These are phyloP conservation scores for Usnea hakonensis DNA, from an alignment of 495 filamentous ascomycete genomes.

Conservation along the genomic window DNA sequence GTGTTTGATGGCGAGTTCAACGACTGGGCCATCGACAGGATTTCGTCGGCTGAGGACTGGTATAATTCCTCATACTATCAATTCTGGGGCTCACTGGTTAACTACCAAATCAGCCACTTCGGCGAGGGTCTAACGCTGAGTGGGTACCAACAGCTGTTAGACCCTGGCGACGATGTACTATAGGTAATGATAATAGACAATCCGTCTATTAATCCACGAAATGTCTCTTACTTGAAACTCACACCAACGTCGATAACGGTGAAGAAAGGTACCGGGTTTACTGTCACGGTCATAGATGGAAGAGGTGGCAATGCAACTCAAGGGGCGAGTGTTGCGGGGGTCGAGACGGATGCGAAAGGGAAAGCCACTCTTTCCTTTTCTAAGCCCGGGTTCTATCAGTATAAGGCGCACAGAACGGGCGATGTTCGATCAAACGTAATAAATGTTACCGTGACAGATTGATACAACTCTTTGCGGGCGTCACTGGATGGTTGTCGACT, in stretches of 20 bases:
- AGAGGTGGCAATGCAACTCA: not conserved
- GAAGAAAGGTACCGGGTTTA: not conserved
- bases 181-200: too few relatives aligned
- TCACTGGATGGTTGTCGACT: too few relatives aligned
- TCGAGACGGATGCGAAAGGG: constrained; percentile 7
- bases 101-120: constrained; percentile 7
- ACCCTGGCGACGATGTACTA: not conserved
- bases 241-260: constrained; percentile 3
- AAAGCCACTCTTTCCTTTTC: constrained; percentile 4
- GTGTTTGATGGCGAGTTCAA: constrained; percentile 2
- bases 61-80: not conserved
- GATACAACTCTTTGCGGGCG: not conserved
- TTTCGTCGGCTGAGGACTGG: not conserved
- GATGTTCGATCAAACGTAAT: not conserved
- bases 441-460: constrained; percentile 7
- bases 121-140: not conserved
- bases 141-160: constrained; percentile 14
- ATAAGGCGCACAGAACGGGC: constrained; percentile 9
- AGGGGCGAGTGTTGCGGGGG: constrained; percentile 12
- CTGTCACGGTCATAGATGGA: constrained; percentile 10
- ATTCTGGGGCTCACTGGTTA: constrained; percentile 14
- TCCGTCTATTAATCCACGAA: too few relatives aligned
- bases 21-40: constrained; percentile 12
- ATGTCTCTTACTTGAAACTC: constrained; percentile 5
- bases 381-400: not conserved